Conservation (phyloP, 2,329 filamentous ascomycete genomes). For the Ceratocystis albifundus region DNA sequence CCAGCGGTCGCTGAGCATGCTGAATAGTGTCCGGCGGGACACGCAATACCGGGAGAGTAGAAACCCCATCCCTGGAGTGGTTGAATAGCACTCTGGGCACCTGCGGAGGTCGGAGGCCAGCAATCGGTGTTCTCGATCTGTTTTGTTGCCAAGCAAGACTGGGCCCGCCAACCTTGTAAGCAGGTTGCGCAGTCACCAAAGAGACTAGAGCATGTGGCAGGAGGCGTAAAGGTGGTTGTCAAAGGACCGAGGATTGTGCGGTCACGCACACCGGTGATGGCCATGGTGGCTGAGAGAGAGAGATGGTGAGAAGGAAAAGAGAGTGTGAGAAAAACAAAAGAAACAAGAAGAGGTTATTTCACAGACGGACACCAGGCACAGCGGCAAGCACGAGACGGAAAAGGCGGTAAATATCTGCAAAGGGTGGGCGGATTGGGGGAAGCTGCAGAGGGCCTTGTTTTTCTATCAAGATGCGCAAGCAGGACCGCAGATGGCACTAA, state of each 20-base stretch:
- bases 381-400: neutral
- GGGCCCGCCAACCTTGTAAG: slow-evolving; percentile 17
- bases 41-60: slow-evolving; percentile 31
- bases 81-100: slow-evolving; percentile 11
- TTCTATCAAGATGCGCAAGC: neutral
- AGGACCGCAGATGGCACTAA: neutral
- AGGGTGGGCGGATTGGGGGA: neutral
- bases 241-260: slow-evolving; percentile 24
- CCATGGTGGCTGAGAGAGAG: slow-evolving; percentile 17
- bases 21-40: slow-evolving; percentile 29
- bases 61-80: slow-evolving; percentile 27
- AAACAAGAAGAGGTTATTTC: too few species aligned
- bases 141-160: slow-evolving; percentile 17
- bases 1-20: slow-evolving; percentile 29
- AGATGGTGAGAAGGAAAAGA: neutral
- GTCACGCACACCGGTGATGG: slow-evolving; percentile 18
- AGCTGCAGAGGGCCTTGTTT: slow-evolving; percentile 5
- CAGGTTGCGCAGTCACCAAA: slow-evolving; percentile 18
- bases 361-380: neutral
- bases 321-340: neutral
- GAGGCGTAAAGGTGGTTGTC: slow-evolving; percentile 24
- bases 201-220: slow-evolving; percentile 21
- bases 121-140: slow-evolving; percentile 21
- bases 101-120: slow-evolving; percentile 16
- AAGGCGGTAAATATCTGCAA: neutral